phyloP scores from a whole-genome alignment of 2,329 filamentous ascomycete genomes.

The Coniochaeta sp. region DNA sequence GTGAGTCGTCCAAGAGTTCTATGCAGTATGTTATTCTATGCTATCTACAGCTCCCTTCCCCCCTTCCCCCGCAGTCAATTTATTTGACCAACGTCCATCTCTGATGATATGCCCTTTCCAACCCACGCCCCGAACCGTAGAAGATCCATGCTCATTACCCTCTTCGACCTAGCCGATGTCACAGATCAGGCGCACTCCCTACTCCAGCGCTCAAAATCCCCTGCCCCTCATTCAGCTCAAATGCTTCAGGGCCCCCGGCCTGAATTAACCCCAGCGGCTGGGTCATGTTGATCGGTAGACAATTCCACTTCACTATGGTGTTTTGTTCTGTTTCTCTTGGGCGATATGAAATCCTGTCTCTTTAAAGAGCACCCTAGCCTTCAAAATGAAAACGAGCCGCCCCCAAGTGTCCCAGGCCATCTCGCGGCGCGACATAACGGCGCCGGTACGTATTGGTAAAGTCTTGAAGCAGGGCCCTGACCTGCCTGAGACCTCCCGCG shows the following conservation, averaged over 20 bases:
- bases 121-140: neutral
- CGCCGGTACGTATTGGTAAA: constrained; percentile 93
- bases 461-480: constrained; percentile 82
- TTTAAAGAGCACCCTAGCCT: constrained; percentile 29
- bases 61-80: neutral
- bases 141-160: neutral
- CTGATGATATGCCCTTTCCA: neutral
- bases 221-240: too few species aligned
- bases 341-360: neutral
- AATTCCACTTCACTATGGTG: neutral
- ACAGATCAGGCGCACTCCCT: neutral
- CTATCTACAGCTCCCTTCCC: neutral
- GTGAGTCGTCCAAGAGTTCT: neutral
- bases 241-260: neutral
- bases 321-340: neutral
- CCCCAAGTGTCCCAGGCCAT: constrained; percentile 82
- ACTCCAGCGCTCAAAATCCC: neutral
- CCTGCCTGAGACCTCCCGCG: constrained; percentile 58
- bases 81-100: neutral
- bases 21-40: neutral
- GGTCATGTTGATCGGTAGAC: neutral
- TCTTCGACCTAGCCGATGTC: neutral
- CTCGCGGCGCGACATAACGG: constrained; percentile 89
- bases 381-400: constrained; percentile 80
- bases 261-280: neutral